Percentiles rank a stretch among this genome's conserved stretches.
Evolutionary conservation across 768 basidiomycete species (phyloP).

Genomic region (Tylopilus intermedius): DNA sequence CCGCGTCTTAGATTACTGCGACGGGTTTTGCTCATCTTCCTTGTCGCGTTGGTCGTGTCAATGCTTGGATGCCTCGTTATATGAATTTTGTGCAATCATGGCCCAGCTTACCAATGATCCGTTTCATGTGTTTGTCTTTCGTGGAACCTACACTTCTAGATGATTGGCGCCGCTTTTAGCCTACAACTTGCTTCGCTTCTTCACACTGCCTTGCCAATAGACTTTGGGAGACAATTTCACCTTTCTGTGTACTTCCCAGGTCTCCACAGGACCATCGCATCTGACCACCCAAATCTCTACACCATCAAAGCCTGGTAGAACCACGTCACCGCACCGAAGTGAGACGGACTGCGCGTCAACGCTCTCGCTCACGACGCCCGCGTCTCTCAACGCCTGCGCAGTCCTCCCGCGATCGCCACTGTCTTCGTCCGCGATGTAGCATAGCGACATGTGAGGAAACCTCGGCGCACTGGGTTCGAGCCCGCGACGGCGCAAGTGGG

Average conservation of each 20-base stretch:
- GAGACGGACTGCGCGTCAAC: conserved; percentile 22
- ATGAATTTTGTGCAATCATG: neutral
- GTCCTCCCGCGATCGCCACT: conserved; percentile 47
- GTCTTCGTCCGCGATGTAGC: conserved; percentile 69
- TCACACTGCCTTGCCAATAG: neutral
- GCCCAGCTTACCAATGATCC: neutral
- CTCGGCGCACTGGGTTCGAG: conserved; percentile 47
- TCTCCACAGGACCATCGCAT: conserved; percentile 57
- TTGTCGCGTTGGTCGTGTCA: conserved; percentile 5
- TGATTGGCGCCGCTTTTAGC: neutral
- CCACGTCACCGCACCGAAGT: conserved; percentile 24
- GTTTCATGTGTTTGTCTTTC: neutral
- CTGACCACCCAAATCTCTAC: conserved; percentile 55
- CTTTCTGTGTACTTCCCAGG: conserved; percentile 47
- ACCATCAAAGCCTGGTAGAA: conserved; percentile 40
- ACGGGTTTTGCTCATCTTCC: conserved; percentile 5
- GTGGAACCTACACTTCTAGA: neutral
- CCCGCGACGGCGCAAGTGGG: conserved; percentile 28
- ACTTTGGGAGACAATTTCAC: conserved; percentile 12
- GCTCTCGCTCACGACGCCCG: conserved; percentile 32
- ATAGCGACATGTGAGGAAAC: conserved; percentile 71
- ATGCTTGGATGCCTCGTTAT: neutral
- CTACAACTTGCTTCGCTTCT: neutral
- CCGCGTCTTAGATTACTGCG: conserved; percentile 1
- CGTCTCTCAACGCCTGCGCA: conserved; percentile 37